These are phyloP conservation scores for Pestalotiopsis sp. DNA, from an alignment of 2,329 filamentous ascomycete species.

Conservation along the genomic window DNA sequence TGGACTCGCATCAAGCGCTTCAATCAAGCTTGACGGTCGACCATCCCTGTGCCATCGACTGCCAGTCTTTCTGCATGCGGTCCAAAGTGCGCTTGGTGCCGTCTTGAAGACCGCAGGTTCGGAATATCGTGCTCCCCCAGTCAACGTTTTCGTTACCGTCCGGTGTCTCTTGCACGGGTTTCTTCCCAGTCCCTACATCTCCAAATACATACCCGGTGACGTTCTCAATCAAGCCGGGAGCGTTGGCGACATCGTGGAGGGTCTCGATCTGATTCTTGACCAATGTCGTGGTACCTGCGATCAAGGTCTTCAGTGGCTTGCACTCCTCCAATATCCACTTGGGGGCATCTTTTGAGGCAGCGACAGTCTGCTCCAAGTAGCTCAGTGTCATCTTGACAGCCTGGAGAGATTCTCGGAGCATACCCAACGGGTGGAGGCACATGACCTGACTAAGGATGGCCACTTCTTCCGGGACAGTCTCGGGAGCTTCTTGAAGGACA, in stretches of 20 bases:
- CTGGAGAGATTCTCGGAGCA: constrained; percentile 38
- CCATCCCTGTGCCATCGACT: constrained; percentile 40
- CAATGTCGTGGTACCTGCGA: constrained; percentile 24
- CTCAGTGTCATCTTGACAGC: constrained; percentile 32
- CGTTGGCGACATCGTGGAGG: constrained; percentile 31
- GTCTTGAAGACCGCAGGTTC: constrained; percentile 25
- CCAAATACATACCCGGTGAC: constrained; percentile 36
- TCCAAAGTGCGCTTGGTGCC: constrained; percentile 5
- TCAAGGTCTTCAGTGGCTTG: constrained; percentile 30
- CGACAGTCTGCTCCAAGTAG: constrained; percentile 28
- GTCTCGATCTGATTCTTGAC: constrained; percentile 35
- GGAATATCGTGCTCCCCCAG: constrained; percentile 27
- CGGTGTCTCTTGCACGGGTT: constrained; percentile 17
- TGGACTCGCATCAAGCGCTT: neutral
- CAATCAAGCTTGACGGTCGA: constrained; percentile 36
- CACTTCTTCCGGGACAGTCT: constrained; percentile 17
- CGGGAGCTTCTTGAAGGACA: constrained; percentile 20
- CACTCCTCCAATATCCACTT: constrained; percentile 36
- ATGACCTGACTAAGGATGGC: constrained; percentile 31
- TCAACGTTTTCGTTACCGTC: constrained; percentile 17
- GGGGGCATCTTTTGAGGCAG: constrained; percentile 35
- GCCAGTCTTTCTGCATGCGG: constrained; percentile 28
- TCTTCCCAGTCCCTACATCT: constrained; percentile 13
- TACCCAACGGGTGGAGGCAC: constrained; percentile 37
- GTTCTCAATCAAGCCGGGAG: constrained; percentile 40